Evolutionary conservation across 2,329 filamentous ascomycete species (phyloP).

Genomic region (Hypocreales sp.): DNA sequence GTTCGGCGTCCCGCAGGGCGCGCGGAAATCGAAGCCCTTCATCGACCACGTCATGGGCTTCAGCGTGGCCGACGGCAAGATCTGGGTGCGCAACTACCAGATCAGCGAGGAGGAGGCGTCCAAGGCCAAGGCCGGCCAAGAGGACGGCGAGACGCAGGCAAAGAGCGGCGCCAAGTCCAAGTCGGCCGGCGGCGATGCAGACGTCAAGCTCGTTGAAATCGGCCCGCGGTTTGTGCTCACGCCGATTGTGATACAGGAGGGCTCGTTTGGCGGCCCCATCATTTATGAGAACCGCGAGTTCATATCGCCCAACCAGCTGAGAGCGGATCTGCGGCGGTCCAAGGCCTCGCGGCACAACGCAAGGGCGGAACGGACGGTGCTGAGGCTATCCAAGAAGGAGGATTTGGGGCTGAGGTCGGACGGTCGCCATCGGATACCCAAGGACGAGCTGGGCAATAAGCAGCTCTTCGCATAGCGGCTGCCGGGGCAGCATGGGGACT

Average conservation of each 20-base stretch:
- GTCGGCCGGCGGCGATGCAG: constrained; percentile 43
- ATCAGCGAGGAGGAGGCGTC: constrained; percentile 67
- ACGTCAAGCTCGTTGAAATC: constrained; percentile 79
- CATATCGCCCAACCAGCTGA: constrained; percentile 87
- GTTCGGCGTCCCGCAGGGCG: constrained; percentile 81
- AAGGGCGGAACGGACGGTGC: constrained; percentile 57
- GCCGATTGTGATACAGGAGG: constrained; percentile 89
- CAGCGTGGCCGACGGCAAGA: constrained; percentile 78
- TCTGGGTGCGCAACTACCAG: constrained; percentile 94
- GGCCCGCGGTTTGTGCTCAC: constrained; percentile 87
- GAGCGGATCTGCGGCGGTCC: constrained; percentile 60
- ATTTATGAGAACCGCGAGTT: constrained; percentile 99
- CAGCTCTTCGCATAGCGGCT: constrained; percentile 62
- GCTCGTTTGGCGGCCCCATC: constrained; percentile 86
- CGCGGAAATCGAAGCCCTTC: constrained; percentile 87
- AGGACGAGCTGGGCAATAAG: constrained; percentile 60
- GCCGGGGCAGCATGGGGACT: too few relatives aligned
- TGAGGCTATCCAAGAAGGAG: constrained; percentile 58
- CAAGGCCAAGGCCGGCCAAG: constrained; percentile 23
- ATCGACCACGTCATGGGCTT: constrained; percentile 92
- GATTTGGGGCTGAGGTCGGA: constrained; percentile 59
- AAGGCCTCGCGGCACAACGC: constrained; percentile 68
- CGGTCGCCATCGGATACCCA: constrained; percentile 45
- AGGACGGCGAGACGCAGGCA: constrained; percentile 25
- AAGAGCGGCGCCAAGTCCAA: constrained; percentile 19